phyloP scores from a whole-genome alignment of 257 asterid species.

The Eustoma russellianum region DNA sequence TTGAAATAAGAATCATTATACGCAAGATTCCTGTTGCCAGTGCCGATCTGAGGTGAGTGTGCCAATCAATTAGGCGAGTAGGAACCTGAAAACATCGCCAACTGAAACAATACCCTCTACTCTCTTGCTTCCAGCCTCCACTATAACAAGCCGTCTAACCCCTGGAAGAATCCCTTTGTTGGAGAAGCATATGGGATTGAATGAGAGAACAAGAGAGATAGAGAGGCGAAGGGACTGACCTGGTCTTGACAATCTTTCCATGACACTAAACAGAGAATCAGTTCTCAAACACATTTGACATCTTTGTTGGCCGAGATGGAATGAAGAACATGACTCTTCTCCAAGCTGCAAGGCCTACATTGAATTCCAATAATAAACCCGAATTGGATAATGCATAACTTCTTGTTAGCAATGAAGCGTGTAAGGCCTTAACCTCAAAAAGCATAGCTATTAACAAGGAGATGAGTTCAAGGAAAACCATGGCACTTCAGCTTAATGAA shows the following conservation, averaged over 20 bases:
- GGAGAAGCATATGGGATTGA: too few species aligned
- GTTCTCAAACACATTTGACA: conserved; percentile 84
- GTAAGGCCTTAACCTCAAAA: too few species aligned
- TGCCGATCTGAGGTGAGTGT: conserved; percentile 10
- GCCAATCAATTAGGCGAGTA: conserved; percentile 36
- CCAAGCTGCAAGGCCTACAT: conserved; percentile 71
- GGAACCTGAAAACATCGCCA: conserved; percentile 63
- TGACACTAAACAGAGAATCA: conserved; percentile 60
- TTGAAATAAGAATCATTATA: conserved; percentile 11
- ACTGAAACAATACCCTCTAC: conserved; percentile 73
- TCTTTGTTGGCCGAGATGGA: conserved; percentile 47
- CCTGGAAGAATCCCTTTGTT: conserved; percentile 28
- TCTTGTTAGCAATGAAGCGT: too few species aligned
- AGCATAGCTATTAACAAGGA: too few species aligned
- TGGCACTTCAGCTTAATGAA: too few species aligned
- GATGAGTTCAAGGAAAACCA: too few species aligned
- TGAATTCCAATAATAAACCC: background rate
- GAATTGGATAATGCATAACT: too few species aligned
- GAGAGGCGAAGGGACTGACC: conserved; percentile 32
- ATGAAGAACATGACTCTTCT: conserved; percentile 58
- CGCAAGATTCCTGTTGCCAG: conserved; percentile 6
- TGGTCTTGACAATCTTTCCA: conserved; percentile 76
- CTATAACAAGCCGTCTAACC: conserved; percentile 65
- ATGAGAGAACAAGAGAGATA: background rate
- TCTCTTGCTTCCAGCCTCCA: conserved; percentile 93